Evolutionary conservation across 495 filamentous ascomycete genomes (phyloP).

Genomic region (Diplogelasinospora grovesii): DNA sequence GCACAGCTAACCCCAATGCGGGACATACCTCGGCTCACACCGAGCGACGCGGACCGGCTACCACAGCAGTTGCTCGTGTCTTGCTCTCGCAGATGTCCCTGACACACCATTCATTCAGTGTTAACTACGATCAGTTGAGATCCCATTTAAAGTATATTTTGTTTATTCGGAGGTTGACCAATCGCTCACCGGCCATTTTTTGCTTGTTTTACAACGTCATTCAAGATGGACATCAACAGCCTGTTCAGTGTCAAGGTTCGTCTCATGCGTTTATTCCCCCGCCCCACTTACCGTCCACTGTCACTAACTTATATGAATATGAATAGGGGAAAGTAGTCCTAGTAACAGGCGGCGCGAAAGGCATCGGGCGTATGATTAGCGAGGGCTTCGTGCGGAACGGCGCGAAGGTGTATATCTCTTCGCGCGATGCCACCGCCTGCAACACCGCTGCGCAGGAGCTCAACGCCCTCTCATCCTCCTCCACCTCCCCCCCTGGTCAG

Average conservation of each 20-base stretch:
- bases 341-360: constrained; percentile 46
- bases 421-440: constrained; percentile 45
- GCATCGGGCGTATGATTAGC: constrained; percentile 73
- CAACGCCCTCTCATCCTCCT: constrained; percentile 11
- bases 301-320: not conserved
- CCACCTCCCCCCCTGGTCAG: constrained; percentile 7
- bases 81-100: too few species aligned
- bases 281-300: not conserved
- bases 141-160: too few species aligned
- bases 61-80: too few species aligned
- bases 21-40: too few species aligned
- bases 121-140: too few species aligned
- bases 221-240: constrained; percentile 46
- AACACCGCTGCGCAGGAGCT: constrained; percentile 20
- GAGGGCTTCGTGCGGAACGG: constrained; percentile 73
- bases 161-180: too few species aligned
- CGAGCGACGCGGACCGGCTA: too few species aligned
- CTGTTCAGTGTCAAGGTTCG: constrained; percentile 55
- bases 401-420: constrained; percentile 81
- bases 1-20: too few species aligned
- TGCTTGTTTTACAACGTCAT: too few species aligned
- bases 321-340: constrained; percentile 34
- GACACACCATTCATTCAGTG: too few species aligned
- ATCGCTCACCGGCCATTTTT: too few species aligned
- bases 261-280: too few species aligned